Evolutionary conservation across 2,329 filamentous ascomycete species (phyloP).

Genomic region (Cyphellophora europaea): DNA sequence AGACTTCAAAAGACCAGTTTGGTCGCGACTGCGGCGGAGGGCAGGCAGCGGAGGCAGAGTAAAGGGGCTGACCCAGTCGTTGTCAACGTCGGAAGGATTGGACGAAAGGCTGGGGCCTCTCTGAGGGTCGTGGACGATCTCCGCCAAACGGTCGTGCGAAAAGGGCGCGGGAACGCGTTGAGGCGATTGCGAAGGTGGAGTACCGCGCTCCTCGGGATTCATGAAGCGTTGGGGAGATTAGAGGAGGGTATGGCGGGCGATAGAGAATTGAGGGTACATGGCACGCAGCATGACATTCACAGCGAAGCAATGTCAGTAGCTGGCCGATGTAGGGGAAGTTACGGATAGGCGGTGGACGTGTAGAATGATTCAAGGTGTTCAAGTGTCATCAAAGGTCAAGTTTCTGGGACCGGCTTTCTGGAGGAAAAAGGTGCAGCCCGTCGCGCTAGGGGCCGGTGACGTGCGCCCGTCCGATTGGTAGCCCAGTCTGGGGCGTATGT

Average conservation of each 20-base stretch:
- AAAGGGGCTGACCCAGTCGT: conserved; percentile 17
- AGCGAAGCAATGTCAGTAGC: background rate
- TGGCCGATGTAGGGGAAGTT: no score
- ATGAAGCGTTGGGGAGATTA: conserved; percentile 12
- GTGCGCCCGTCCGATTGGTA: no score
- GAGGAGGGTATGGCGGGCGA: background rate
- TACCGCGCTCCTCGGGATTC: conserved; percentile 15
- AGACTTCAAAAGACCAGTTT: conserved; percentile 7
- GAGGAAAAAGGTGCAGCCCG: no score
- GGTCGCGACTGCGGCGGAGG: conserved; percentile 13
- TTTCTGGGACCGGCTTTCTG: no score
- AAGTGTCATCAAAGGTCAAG: no score
- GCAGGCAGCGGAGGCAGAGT: conserved; percentile 18
- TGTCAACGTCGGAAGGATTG: conserved; percentile 14
- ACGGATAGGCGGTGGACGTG: no score
- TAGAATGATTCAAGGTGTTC: no score
- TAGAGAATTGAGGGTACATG: background rate
- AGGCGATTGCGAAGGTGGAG: conserved; percentile 3
- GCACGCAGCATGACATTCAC: background rate
- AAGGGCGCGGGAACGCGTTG: background rate
- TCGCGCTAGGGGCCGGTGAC: no score
- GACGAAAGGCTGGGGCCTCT: conserved; percentile 10
- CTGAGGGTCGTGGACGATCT: no score
- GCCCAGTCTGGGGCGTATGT: no score
- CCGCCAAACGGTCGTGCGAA: background rate